Conservation (phyloP, 2,329 filamentous ascomycete species). For the Thelonectria rubi region DNA sequence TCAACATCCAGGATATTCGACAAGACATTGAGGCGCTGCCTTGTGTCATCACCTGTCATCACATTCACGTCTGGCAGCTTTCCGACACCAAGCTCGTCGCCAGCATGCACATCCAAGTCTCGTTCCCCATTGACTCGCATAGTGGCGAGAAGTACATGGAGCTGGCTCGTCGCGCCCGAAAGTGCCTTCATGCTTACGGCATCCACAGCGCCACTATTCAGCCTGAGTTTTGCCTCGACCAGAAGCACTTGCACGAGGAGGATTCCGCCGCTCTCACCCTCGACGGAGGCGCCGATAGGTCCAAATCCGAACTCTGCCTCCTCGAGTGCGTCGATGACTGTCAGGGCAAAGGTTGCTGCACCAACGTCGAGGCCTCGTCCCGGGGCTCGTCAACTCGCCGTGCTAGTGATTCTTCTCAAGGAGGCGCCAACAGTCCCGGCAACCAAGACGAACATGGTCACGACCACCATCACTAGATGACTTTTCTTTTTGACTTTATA, state of each 20-base stretch:
- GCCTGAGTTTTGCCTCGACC: conserved; percentile 79
- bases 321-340: conserved; percentile 57
- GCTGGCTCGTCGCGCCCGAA: conserved; percentile 81
- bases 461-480: conserved; percentile 19
- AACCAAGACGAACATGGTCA: conserved; percentile 29
- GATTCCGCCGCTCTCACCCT: conserved; percentile 48
- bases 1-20: conserved; percentile 89
- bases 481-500: conserved; percentile 1
- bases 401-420: conserved; percentile 47
- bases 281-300: conserved; percentile 46
- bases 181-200: conserved; percentile 92
- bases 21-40: conserved; percentile 88
- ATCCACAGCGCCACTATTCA: conserved; percentile 98
- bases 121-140: conserved; percentile 86
- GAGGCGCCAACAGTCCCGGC: conserved; percentile 30
- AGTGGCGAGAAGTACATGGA: conserved; percentile 87
- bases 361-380: conserved; percentile 44
- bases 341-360: conserved; percentile 46
- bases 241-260: conserved; percentile 52
- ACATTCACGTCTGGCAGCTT: conserved; percentile 97
- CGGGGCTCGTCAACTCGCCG: conserved; percentile 49
- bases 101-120: conserved; percentile 91
- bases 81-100: conserved; percentile 95
- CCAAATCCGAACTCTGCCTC: conserved; percentile 54
- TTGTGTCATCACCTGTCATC: conserved; percentile 90